A percentile compares a stretch with the other conserved stretches of the same genome.
These are phyloP conservation scores for Penicillium griseofulvum DNA, from an alignment of 2,329 filamentous ascomycete genomes.

Conservation along the genomic window DNA sequence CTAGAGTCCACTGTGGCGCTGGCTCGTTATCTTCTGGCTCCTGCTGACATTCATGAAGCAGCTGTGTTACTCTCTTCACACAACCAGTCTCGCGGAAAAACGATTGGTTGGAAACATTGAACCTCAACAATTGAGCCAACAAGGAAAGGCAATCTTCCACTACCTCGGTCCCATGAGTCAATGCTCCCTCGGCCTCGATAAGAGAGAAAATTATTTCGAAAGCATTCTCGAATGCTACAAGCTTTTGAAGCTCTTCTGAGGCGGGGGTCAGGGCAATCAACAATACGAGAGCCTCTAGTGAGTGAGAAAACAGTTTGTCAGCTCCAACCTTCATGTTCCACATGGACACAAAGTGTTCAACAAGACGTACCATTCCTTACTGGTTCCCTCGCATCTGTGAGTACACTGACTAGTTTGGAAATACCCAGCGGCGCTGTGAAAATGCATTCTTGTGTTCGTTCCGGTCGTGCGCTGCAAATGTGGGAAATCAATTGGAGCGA, in stretches of 20 bases:
- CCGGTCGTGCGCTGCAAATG: slow-evolving; percentile 79
- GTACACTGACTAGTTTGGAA: slow-evolving; percentile 74
- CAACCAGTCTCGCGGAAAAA: slow-evolving; percentile 89
- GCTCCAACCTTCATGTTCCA: background rate
- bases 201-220: slow-evolving; percentile 84
- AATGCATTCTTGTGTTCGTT: slow-evolving; percentile 91
- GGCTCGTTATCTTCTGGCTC: slow-evolving; percentile 52
- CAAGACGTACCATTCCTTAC: slow-evolving; percentile 66
- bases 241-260: slow-evolving; percentile 85
- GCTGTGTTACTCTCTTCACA: slow-evolving; percentile 66
- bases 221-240: slow-evolving; percentile 92
- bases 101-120: slow-evolving; percentile 89
- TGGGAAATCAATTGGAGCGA: slow-evolving; percentile 84
- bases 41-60: slow-evolving; percentile 61
- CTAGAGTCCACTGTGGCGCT: slow-evolving; percentile 70
- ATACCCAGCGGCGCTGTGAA: slow-evolving; percentile 86
- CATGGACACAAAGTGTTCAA: background rate
- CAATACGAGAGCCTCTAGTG: slow-evolving; percentile 71
- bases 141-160: slow-evolving; percentile 93
- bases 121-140: slow-evolving; percentile 79
- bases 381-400: slow-evolving; percentile 83
- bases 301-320: slow-evolving; percentile 11
- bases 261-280: slow-evolving; percentile 84
- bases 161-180: slow-evolving; percentile 77
- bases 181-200: slow-evolving; percentile 75